phyloP scores from a whole-genome alignment of 192 early-diverging fungal species.

The Mortierella hygrophila region DNA sequence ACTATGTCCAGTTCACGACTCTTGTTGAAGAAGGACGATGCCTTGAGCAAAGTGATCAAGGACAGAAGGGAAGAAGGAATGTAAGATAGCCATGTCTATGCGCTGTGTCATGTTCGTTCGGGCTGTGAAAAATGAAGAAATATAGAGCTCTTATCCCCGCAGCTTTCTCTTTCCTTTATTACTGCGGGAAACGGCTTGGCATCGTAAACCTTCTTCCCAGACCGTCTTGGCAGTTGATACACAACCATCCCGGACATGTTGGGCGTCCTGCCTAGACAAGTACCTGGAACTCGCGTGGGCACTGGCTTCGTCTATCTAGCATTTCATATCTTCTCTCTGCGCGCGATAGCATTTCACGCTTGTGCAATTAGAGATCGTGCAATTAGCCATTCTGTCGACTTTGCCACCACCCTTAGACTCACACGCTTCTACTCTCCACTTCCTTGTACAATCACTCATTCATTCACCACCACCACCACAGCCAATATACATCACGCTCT shows the following conservation, averaged over 20 bases:
- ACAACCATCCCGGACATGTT: no score
- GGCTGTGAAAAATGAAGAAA: background rate
- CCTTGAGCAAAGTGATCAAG: no score
- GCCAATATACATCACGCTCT: no score
- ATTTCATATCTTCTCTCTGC: no score
- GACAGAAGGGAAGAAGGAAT: no score
- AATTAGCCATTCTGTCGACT: background rate
- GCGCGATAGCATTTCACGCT: background rate
- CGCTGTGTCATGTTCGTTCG: background rate
- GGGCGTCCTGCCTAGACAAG: no score
- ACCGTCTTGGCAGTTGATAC: background rate
- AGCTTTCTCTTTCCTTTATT: background rate
- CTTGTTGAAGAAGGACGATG: no score
- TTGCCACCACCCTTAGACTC: background rate
- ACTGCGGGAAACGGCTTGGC: conserved; percentile 5
- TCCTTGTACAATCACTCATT: background rate
- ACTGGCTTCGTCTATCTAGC: no score
- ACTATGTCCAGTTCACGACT: no score
- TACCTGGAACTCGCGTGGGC: no score
- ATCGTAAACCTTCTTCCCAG: background rate
- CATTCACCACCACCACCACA: background rate
- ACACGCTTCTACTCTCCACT: background rate
- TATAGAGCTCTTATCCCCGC: background rate
- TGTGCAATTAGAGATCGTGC: background rate
- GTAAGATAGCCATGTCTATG: no score